These are phyloP conservation scores for Capsicum chinense DNA, from an alignment of 257 asterid genomes.

Conservation along the genomic window DNA sequence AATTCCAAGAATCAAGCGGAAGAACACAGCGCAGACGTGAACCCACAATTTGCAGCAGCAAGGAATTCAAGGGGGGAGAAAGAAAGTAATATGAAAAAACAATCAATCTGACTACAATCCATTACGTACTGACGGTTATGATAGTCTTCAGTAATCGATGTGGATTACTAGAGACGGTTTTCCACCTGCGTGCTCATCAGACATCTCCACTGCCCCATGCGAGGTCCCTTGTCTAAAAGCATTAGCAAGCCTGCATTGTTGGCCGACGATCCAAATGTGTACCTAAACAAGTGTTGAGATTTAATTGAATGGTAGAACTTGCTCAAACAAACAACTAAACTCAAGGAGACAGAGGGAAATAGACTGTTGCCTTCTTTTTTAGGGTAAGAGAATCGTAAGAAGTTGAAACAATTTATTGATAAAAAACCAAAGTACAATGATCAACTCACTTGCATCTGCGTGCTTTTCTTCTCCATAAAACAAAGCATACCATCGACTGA, in stretches of 20 bases:
- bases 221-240: constrained; percentile 42
- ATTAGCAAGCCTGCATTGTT: constrained; percentile 37
- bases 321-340: constrained; percentile 22
- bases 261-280: constrained; percentile 30
- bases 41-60: constrained; percentile 32
- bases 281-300: constrained; percentile 33
- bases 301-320: background rate
- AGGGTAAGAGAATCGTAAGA: background rate
- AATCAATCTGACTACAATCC: constrained; percentile 29
- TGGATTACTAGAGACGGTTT: constrained; percentile 15
- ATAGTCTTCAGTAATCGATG: background rate
- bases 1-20: constrained; percentile 25
- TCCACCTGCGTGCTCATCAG: constrained; percentile 32
- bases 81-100: constrained; percentile 27
- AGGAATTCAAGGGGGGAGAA: constrained; percentile 28
- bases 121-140: constrained; percentile 7
- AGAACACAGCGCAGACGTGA: constrained; percentile 35
- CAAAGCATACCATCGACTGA: constrained; percentile 77
- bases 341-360: background rate
- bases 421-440: constrained; percentile 8
- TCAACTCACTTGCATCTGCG: constrained; percentile 78
- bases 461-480: constrained; percentile 79
- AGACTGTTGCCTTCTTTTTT: background rate
- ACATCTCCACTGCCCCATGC: constrained; percentile 39
- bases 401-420: constrained; percentile 20